A percentile compares a stretch with the other conserved stretches of the same genome.
Evolutionary conservation across 345 rosid genomes (phyloP).

Genomic region (Carallia pectinifolia): DNA sequence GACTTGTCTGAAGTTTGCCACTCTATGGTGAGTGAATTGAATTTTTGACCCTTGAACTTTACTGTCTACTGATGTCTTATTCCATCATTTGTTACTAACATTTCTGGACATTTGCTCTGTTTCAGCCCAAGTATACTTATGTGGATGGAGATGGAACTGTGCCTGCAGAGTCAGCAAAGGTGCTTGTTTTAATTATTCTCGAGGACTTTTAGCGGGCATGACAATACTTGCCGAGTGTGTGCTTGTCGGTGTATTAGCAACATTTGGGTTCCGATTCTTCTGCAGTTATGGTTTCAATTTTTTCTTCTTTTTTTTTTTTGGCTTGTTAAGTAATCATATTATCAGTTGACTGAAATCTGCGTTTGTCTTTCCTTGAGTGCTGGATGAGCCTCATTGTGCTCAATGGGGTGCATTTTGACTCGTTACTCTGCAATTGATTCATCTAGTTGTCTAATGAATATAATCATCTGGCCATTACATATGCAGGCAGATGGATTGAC

Average conservation of each 20-base stretch:
- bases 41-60: background rate
- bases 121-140: slow-evolving; percentile 69
- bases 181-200: slow-evolving; percentile 23
- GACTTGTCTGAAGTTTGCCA: slow-evolving; percentile 87
- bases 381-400: no score
- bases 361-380: no score
- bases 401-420: background rate
- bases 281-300: no score
- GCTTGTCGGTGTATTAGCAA: no score
- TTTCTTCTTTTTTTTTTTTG: no score
- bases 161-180: slow-evolving; percentile 83
- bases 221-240: no score
- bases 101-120: slow-evolving; percentile 10
- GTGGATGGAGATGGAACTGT: slow-evolving; percentile 97
- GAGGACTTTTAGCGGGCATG: slow-evolving; percentile 7
- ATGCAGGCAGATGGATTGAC: slow-evolving; percentile 63
- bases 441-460: background rate
- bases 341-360: no score
- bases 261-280: no score
- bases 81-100: background rate
- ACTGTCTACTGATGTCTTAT: background rate
- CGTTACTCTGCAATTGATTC: background rate
- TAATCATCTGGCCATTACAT: background rate
- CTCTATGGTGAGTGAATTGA: slow-evolving; percentile 50
- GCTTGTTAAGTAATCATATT: no score